phyloP scores from a whole-genome alignment of 139 green algal species.

The Coccomyxa sp. region DNA sequence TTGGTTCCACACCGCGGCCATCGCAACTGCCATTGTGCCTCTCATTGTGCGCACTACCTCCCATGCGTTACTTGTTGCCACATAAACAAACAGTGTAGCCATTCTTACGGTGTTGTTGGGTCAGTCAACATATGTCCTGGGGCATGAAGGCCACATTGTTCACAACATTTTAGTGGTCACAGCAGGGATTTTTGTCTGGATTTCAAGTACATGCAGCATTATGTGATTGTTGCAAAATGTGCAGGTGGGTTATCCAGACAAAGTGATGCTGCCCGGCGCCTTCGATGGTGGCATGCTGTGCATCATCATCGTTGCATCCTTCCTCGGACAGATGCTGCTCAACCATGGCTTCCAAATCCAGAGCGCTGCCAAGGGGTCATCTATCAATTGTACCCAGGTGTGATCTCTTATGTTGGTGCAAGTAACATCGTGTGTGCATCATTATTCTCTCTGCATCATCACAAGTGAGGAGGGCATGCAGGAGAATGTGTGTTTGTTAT shows the following conservation, averaged over 20 bases:
- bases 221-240: neutral
- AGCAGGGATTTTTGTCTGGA: neutral
- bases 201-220: neutral
- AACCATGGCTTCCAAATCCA: slow-evolving; percentile 55
- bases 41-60: neutral
- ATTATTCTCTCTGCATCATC: neutral
- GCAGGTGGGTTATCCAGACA: slow-evolving; percentile 17
- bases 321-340: slow-evolving; percentile 44
- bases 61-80: neutral
- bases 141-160: neutral
- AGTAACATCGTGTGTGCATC: neutral
- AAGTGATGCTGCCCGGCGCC: slow-evolving; percentile 10
- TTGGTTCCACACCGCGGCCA: slow-evolving; percentile 4
- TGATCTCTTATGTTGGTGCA: neutral
- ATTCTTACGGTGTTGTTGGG: neutral
- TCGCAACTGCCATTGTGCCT: neutral
- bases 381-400: slow-evolving; percentile 40
- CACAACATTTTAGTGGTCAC: no score
- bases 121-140: neutral
- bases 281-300: slow-evolving; percentile 20
- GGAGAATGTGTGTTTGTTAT: neutral
- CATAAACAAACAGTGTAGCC: neutral
- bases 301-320: slow-evolving; percentile 23
- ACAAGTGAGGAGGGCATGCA: neutral
- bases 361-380: slow-evolving; percentile 31